Evolutionary conservation across 306 rosid species (phyloP).

Genomic region (Quercus robur): DNA sequence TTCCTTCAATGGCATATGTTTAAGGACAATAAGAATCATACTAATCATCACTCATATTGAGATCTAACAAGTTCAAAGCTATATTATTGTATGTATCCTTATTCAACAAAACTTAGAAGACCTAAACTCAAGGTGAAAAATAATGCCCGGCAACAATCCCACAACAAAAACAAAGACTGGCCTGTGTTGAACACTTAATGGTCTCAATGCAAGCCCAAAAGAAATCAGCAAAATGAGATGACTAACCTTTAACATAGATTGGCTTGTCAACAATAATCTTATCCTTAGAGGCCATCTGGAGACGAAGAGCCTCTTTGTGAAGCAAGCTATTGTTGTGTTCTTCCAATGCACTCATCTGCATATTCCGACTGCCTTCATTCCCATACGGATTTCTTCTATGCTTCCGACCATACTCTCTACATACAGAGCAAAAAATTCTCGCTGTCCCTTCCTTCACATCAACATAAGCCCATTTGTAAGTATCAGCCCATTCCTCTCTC

Average conservation of each 20-base stretch:
- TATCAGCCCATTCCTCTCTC: slow-evolving; percentile 99
- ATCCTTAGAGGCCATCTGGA: slow-evolving; percentile 94
- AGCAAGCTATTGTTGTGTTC: slow-evolving; percentile 97
- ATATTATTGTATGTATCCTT: not conserved
- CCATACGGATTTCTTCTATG: slow-evolving; percentile 98
- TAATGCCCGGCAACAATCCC: not conserved
- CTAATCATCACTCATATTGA: not conserved
- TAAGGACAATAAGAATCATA: not conserved
- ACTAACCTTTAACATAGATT: slow-evolving; percentile 81
- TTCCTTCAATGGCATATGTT: not conserved
- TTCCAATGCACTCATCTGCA: slow-evolving; percentile 99
- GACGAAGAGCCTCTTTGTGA: slow-evolving; percentile 99
- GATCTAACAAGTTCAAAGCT: not conserved
- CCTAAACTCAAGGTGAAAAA: not conserved
- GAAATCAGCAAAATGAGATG: slow-evolving; percentile 14
- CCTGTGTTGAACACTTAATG: not conserved
- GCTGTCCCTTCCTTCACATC: slow-evolving; percentile 97
- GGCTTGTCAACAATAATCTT: slow-evolving; percentile 86
- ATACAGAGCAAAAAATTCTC: slow-evolving; percentile 94
- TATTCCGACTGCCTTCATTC: slow-evolving; percentile 97
- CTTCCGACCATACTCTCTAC: slow-evolving; percentile 94
- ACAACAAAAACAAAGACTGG: not conserved
- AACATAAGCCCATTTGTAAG: slow-evolving; percentile 97
- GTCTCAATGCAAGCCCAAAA: not conserved
- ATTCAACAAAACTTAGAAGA: not conserved